These are phyloP conservation scores for Macrophomina phaseolina DNA, from an alignment of 2,329 filamentous ascomycete genomes.

Conservation along the genomic window DNA sequence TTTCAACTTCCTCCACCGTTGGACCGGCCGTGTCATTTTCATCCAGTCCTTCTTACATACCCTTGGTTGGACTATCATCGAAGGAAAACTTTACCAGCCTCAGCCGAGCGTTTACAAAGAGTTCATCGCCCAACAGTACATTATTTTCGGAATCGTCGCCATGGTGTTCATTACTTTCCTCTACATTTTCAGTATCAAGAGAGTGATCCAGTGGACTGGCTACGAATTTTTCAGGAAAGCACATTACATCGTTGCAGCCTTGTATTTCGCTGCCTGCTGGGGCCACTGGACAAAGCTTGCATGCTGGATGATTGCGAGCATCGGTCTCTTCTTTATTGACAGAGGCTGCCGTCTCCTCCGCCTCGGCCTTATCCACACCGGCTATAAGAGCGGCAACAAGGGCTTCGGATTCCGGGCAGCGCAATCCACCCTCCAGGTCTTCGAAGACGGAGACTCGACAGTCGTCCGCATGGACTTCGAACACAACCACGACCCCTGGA, in stretches of 20 bases:
- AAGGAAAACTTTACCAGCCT: slow-evolving; percentile 71
- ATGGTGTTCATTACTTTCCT: slow-evolving; percentile 68
- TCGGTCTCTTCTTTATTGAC: slow-evolving; percentile 70
- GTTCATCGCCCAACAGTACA: slow-evolving; percentile 70
- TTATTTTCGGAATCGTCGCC: slow-evolving; percentile 75
- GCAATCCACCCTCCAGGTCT: slow-evolving; percentile 58
- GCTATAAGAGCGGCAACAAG: slow-evolving; percentile 51
- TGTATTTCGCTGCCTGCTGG: slow-evolving; percentile 78
- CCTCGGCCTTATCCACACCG: slow-evolving; percentile 66
- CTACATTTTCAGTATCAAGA: slow-evolving; percentile 63
- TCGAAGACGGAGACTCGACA: slow-evolving; percentile 55
- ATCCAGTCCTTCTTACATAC: slow-evolving; percentile 72
- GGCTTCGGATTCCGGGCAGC: slow-evolving; percentile 62
- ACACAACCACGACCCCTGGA: slow-evolving; percentile 66
- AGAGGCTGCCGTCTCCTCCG: slow-evolving; percentile 64
- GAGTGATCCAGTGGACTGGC: slow-evolving; percentile 68
- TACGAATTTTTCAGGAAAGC: slow-evolving; percentile 80
- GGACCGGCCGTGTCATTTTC: slow-evolving; percentile 76
- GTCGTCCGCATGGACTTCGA: slow-evolving; percentile 70
- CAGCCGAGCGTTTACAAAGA: slow-evolving; percentile 64
- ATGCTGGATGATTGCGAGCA: slow-evolving; percentile 71
- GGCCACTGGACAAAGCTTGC: slow-evolving; percentile 73
- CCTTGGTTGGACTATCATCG: slow-evolving; percentile 71
- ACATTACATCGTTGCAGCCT: slow-evolving; percentile 74
- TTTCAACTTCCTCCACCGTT: slow-evolving; percentile 79